phyloP scores from a whole-genome alignment of 805 yeast genomes.

The Metschnikowia continentalis region DNA sequence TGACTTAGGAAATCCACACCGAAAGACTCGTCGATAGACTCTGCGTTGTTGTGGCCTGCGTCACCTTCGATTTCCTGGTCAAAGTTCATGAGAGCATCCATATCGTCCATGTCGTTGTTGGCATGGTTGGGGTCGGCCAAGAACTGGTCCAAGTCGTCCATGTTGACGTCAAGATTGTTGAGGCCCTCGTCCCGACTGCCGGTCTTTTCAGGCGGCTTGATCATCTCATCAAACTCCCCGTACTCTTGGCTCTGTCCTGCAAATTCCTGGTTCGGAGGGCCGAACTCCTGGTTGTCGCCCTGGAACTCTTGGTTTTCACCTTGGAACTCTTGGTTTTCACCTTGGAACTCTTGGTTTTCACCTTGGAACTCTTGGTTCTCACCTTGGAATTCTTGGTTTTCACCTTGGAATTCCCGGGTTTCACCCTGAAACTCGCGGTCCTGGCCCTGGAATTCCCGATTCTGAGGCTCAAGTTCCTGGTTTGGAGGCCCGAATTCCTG shows the following conservation, averaged over 20 bases:
- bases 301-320: background rate
- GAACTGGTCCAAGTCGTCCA: slow-evolving; percentile 19
- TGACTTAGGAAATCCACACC: slow-evolving; percentile 34
- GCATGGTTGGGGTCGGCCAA: slow-evolving; percentile 14
- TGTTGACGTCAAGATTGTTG: slow-evolving; percentile 10
- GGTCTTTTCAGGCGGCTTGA: background rate
- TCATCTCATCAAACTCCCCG: slow-evolving; percentile 6
- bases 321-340: background rate
- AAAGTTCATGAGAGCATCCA: slow-evolving; percentile 19
- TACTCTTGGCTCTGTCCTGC: background rate
- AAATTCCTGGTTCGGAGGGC: background rate
- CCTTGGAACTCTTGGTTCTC: background rate
- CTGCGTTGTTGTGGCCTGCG: slow-evolving; percentile 3
- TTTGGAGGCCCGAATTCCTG: background rate
- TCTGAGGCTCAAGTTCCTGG: background rate
- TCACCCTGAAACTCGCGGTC: background rate
- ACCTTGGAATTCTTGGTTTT: background rate
- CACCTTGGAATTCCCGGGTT: background rate
- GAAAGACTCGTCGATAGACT: slow-evolving; percentile 28
- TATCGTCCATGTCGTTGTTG: slow-evolving; percentile 14
- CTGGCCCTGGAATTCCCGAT: background rate
- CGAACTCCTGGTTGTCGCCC: background rate
- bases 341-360: background rate
- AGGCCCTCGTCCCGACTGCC: background rate
- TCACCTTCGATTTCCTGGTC: slow-evolving; percentile 11